Evolutionary conservation across 202 grass and related monocot species (phyloP), one percentile per base, ranked within the genome.

Genomic region (Zoysia matrella): DNA sequence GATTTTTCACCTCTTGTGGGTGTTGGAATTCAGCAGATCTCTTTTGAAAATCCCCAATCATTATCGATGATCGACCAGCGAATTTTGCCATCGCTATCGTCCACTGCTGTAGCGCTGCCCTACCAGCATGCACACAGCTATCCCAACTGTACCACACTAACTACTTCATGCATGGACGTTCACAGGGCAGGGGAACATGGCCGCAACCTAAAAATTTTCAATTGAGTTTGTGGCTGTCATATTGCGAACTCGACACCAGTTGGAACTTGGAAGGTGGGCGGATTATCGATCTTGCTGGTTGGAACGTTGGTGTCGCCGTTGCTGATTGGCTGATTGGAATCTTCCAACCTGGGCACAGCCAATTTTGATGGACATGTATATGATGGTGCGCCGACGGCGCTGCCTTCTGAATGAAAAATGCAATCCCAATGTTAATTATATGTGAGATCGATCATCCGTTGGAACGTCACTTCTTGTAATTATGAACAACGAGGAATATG

Each of bases 341-440:
- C 80, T 86, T 83, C 75, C 88, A 90, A 65, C 83, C 88, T 86
- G 88, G 83, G 68, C 73, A 83, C 83, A 83, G 54, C 69, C 43
- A 36, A 40, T 66, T 10, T 67, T 41, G 68, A 61, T 67, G 73
- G 18, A 73, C 46, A 36, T 36, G 30, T 8, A 60, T 40, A 64
- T 4, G 11, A 55, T 11, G 22, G 0, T 15, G 22, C 72, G 7
- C 52, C 13, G 22, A 36, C 5, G 39, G 60, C 41, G 52, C 11
- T n/a, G 9, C 30, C 47, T 1, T 36, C 47, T 61, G 60, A 45
- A 77, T 15, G 4, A 44, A 41, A 60, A 9, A 39, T 15, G 71
- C 16, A 13, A 36, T 69, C 13, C 6, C 74, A 4, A 55, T 53
- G 2, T 54, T 69, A 47, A 62, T 69, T 70, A 80, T 73, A 11